Conservation (phyloP, 257 asterid species). For the Solanum corneliomulleri region DNA sequence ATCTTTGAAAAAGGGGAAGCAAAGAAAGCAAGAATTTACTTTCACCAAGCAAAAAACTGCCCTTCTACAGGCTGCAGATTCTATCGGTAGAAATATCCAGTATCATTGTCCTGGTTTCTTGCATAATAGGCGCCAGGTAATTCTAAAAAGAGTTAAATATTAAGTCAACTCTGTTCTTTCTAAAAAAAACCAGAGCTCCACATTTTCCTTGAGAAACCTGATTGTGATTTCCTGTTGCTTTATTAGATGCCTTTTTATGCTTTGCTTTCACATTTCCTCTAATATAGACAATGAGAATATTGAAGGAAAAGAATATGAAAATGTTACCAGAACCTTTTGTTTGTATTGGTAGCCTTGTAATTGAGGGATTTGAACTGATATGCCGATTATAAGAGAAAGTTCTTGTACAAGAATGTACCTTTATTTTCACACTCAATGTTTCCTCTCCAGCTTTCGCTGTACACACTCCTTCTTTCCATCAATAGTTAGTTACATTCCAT, state of each 20-base stretch:
- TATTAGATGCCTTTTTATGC: background rate
- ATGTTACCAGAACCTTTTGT: background rate
- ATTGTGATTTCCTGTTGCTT: background rate
- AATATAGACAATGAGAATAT: background rate
- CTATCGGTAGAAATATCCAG: conserved; percentile 85
- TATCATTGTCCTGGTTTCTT: conserved; percentile 83
- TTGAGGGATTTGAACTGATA: background rate
- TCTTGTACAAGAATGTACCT: background rate
- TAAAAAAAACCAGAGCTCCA: background rate
- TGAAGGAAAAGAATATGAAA: background rate
- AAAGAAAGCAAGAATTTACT: conserved; percentile 72
- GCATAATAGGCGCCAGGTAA: conserved; percentile 93
- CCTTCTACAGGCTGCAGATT: conserved; percentile 85
- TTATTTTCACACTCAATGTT: background rate
- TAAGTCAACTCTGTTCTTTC: background rate
- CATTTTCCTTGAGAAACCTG: background rate
- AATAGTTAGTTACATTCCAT: background rate
- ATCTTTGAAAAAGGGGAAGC: conserved; percentile 88
- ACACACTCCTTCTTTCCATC: background rate
- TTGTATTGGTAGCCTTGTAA: background rate
- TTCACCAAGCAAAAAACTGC: conserved; percentile 63
- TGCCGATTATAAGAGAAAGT: background rate
- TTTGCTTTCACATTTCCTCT: background rate
- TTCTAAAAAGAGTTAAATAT: background rate
- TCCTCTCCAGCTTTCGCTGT: background rate